phyloP scores from a whole-genome alignment of 495 filamentous ascomycete species.

The Bryoglossum gracile region DNA sequence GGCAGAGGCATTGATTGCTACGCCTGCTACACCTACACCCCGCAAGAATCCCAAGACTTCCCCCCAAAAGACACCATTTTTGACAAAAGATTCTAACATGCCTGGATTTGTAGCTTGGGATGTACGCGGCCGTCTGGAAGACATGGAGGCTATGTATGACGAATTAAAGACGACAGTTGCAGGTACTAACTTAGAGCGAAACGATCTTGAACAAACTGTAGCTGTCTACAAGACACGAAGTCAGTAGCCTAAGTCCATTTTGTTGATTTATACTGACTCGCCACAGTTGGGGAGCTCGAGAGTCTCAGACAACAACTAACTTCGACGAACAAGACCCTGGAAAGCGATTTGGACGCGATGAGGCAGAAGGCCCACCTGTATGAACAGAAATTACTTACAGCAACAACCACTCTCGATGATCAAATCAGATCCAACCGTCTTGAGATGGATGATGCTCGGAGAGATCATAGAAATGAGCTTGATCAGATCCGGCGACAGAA shows the following conservation, averaged over 20 bases:
- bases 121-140: slow-evolving; percentile 44
- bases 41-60: slow-evolving; percentile 30
- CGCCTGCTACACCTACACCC: slow-evolving; percentile 21
- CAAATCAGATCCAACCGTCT: slow-evolving; percentile 39
- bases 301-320: slow-evolving; percentile 45
- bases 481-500: slow-evolving; percentile 22
- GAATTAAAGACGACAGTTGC: slow-evolving; percentile 55
- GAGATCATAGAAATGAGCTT: slow-evolving; percentile 19
- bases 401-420: slow-evolving; percentile 42
- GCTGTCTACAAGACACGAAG: slow-evolving; percentile 64
- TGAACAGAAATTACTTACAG: slow-evolving; percentile 31
- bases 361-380: slow-evolving; percentile 40
- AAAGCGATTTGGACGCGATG: slow-evolving; percentile 42
- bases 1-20: slow-evolving; percentile 19
- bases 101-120: slow-evolving; percentile 60
- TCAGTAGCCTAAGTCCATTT: slow-evolving; percentile 33
- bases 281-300: slow-evolving; percentile 62
- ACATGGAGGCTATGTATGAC: slow-evolving; percentile 56
- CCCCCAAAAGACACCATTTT: slow-evolving; percentile 39
- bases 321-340: slow-evolving; percentile 18
- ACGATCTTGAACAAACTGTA: slow-evolving; percentile 59
- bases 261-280: background rate
- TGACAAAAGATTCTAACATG: slow-evolving; percentile 66
- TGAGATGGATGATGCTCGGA: slow-evolving; percentile 37
- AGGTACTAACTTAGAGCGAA: slow-evolving; percentile 51